Conservation (phyloP, 2,329 filamentous ascomycete genomes). For the Cordyceps javanica region DNA sequence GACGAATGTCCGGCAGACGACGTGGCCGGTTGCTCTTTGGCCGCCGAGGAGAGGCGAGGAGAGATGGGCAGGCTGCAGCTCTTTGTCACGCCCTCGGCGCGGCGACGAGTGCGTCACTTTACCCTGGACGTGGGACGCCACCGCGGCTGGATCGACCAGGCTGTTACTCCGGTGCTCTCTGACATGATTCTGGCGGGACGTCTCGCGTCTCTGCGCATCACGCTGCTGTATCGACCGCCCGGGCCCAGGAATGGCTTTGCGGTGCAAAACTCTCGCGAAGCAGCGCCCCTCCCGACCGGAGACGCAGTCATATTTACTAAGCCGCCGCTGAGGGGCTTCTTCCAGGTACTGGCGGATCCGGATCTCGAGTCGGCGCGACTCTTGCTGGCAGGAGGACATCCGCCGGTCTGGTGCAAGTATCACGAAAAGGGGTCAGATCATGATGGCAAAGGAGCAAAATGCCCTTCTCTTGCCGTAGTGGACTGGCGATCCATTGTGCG, state of each 20-base stretch:
- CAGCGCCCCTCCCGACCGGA: neutral
- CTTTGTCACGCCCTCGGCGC: conserved; percentile 9
- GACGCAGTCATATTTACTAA: conserved; percentile 20
- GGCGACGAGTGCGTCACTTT: conserved; percentile 20
- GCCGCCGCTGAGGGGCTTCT: conserved; percentile 28
- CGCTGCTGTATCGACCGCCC: neutral
- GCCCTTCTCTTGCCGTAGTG: conserved; percentile 18
- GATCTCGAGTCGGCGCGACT: conserved; percentile 36
- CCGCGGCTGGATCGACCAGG: conserved; percentile 26
- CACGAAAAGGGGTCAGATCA: conserved; percentile 23
- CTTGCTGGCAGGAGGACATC: conserved; percentile 30
- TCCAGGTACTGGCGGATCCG: conserved; percentile 39
- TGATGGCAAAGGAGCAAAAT: neutral
- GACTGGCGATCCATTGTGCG: conserved; percentile 27
- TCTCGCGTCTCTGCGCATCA: conserved; percentile 21
- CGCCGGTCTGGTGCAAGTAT: conserved; percentile 36
- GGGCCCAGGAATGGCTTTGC: neutral
- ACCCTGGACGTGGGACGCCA: conserved; percentile 25
- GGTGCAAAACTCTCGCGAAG: neutral
- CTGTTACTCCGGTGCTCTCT: conserved; percentile 23
- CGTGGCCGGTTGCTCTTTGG: conserved; percentile 15
- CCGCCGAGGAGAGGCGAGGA: neutral
- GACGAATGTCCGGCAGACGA: neutral
- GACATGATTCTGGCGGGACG: conserved; percentile 27
- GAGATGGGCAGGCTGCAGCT: conserved; percentile 10